These are phyloP conservation scores for Auricularia cornea DNA, from an alignment of 768 basidiomycete species.

Conservation along the genomic window DNA sequence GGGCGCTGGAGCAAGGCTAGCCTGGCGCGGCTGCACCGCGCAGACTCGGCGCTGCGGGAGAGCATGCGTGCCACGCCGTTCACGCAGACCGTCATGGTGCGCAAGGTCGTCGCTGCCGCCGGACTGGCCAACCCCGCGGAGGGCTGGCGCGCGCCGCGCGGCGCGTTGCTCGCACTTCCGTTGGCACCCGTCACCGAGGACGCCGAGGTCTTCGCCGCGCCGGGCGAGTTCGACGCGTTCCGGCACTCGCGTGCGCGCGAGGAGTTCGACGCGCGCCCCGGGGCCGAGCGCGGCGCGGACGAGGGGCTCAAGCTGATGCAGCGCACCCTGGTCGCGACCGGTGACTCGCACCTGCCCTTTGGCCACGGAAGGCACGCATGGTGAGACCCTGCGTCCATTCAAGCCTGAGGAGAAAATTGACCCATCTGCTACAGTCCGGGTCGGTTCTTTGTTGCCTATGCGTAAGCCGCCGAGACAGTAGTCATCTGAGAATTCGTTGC, in stretches of 20 bases:
- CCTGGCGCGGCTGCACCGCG: background rate
- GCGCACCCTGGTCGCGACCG: background rate
- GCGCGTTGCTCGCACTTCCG: background rate
- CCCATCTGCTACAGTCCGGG: background rate
- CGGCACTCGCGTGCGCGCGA: background rate
- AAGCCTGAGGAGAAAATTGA: background rate
- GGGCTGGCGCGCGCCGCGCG: background rate
- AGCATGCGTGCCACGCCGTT: background rate
- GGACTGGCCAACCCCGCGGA: background rate
- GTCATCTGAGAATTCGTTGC: no score
- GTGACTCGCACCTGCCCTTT: background rate
- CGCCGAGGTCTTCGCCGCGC: background rate
- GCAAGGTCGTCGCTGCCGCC: background rate
- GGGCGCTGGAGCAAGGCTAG: background rate
- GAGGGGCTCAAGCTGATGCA: background rate
- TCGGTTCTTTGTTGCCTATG: background rate
- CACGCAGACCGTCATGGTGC: background rate
- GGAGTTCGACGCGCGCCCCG: background rate
- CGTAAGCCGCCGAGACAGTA: background rate
- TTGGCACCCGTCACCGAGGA: background rate
- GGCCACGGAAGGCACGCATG: background rate
- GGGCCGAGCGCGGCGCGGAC: background rate
- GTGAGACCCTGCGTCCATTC: background rate
- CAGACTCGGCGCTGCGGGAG: background rate
- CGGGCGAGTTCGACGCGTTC: background rate